Base-by-base conservation (phyloP, 179 eudicot species). In the Gypsophila paniculata region DNA sequence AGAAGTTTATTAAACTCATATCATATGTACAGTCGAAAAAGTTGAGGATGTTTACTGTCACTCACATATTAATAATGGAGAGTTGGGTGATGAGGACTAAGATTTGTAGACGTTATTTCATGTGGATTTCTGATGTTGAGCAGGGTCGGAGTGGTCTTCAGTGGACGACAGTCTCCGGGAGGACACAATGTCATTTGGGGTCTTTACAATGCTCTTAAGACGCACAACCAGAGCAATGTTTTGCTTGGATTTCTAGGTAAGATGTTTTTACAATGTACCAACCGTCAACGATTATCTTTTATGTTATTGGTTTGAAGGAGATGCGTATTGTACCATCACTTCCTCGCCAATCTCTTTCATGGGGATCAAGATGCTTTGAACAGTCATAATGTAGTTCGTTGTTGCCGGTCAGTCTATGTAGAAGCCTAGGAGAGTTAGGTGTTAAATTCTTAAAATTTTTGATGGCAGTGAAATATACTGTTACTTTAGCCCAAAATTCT, bases 181-280 rank as follows among this genome's bases (percentile, higher is more conserved):
- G 99, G 99, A 66, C 99, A 94, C 78, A 94, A 94, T 87, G 96
- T 94, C 67, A 77, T 94, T 46, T 94, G 99, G 99, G 99, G 97
- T 64, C 89, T 94, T 71, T 85, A 82, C 78, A 80, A 86, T 65
- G 97, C 97, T 74, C 89, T 94, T 72, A 86, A 94, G 79, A 84
- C 77, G 59, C 99, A 94, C 78, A 94, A 91, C 79, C 77, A 86
- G 8, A 80, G 80, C 70, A 94, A 86, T 82, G 84, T 80, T 65
- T 78, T 94, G 80, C 88, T 94, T 72, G 99, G 99, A 65, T 94
- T 94, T 84, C 72, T 91, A 39, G 99, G 99, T 88, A 81, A 84
- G 83, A 63, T n/a, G 10, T 29, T 49, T 17, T 39, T 25, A 26
- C 23, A 9, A 6, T 6, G 2, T 42, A 42, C 46, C 34, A 29